Percentiles rank a stretch among this genome's conserved stretches.
These are phyloP conservation scores for Lepraria neglecta DNA, from an alignment of 495 filamentous ascomycete genomes.

Conservation along the genomic window DNA sequence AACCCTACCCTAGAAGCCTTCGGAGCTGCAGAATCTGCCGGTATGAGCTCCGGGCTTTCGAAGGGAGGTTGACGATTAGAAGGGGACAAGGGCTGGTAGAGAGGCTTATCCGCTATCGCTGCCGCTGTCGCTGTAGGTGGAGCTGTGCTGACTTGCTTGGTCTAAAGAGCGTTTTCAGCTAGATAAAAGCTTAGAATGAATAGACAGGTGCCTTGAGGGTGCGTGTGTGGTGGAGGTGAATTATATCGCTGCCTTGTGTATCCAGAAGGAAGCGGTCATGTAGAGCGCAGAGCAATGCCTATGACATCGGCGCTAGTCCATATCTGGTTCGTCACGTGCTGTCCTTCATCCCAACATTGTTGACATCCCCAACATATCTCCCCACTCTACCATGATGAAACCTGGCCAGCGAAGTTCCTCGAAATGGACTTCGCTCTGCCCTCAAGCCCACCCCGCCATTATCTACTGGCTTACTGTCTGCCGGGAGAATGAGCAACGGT, in stretches of 20 bases:
- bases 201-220: background rate
- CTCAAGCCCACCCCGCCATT: background rate
- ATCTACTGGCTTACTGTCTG: background rate
- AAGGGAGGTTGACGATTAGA: background rate
- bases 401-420: background rate
- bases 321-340: conserved; percentile 8
- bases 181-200: background rate
- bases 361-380: background rate
- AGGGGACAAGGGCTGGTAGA: background rate
- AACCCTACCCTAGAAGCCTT: background rate
- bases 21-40: background rate
- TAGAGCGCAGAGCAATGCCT: background rate
- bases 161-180: background rate
- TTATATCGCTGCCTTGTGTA: conserved; percentile 14
- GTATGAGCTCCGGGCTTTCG: background rate
- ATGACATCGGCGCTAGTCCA: conserved; percentile 21
- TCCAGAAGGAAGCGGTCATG: background rate
- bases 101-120: background rate
- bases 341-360: background rate
- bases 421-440: background rate
- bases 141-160: background rate
- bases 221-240: background rate
- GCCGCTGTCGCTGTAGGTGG: background rate
- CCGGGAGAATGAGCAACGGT: conserved; percentile 43
- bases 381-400: too few relatives aligned